Percentiles rank a stretch among this genome's conserved stretches.
Conservation (phyloP, 208 protist genomes). For the Trypanosoma melophagium region DNA sequence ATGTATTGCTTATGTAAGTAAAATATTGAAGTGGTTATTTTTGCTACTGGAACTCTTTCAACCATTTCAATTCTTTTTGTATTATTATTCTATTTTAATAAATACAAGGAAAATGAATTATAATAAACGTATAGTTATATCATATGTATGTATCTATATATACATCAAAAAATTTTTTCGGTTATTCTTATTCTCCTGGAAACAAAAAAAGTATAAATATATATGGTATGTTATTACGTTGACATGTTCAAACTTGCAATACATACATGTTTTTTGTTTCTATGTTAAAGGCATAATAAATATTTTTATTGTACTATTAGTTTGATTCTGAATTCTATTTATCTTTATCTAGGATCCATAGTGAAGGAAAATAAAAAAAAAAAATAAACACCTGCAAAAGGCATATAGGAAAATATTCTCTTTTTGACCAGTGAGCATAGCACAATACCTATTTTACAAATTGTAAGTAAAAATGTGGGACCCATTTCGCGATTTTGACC, state of each 20-base stretch:
- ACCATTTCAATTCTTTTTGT: constrained; percentile 1
- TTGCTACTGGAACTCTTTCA: constrained; percentile 9
- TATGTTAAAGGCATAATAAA: too few species aligned
- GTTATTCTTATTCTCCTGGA: too few species aligned
- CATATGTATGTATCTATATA: neutral
- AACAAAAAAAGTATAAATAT: too few species aligned
- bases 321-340: too few species aligned
- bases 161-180: too few species aligned
- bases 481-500: constrained; percentile 40
- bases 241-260: too few species aligned
- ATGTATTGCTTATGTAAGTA: neutral
- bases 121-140: neutral
- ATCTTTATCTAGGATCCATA: too few species aligned
- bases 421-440: neutral
- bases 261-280: too few species aligned
- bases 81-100: constrained; percentile 14
- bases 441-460: neutral
- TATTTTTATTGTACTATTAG: too few species aligned
- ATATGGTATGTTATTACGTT: too few species aligned
- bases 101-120: neutral
- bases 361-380: too few species aligned
- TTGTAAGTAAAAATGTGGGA: constrained; percentile 32
- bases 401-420: neutral
- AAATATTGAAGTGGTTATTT: constrained; percentile 26
- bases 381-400: too few species aligned